A percentile compares a stretch with the other conserved stretches of the same genome.
Conservation (phyloP, 345 rosid genomes). For the Gossypium ekmanianum region DNA sequence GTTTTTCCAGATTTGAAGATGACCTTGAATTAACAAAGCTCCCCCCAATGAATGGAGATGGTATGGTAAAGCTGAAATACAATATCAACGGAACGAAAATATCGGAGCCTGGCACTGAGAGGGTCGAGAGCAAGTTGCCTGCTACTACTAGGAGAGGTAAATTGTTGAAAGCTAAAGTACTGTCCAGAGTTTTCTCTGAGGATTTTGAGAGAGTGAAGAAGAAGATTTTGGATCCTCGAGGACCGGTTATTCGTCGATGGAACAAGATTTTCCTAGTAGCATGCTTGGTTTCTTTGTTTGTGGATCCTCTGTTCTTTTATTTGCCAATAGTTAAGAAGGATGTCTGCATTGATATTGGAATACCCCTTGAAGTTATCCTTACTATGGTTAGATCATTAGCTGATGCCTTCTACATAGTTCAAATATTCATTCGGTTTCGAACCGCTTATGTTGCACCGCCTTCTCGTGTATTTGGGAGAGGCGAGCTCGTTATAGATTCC, state of each 20-base stretch:
- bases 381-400: conserved; percentile 61
- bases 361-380: conserved; percentile 54
- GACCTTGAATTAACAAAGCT: conserved; percentile 43
- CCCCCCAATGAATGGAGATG: conserved; percentile 40
- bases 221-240: conserved; percentile 77
- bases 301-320: conserved; percentile 79
- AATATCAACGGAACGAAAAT: conserved; percentile 47
- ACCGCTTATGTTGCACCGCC: conserved; percentile 85
- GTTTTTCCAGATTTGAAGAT: conserved; percentile 50
- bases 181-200: conserved; percentile 71
- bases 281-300: conserved; percentile 68
- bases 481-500: conserved; percentile 75
- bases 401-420: conserved; percentile 66
- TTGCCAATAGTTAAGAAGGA: conserved; percentile 48
- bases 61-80: conserved; percentile 34
- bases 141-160: conserved; percentile 28
- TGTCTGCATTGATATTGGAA: conserved; percentile 56
- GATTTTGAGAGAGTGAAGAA: conserved; percentile 58
- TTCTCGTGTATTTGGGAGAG: conserved; percentile 89
- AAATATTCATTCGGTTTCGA: conserved; percentile 62
- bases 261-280: conserved; percentile 68
- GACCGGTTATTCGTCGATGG: conserved; percentile 56
- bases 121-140: conserved; percentile 20
- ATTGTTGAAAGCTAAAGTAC: conserved; percentile 62
- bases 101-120: conserved; percentile 28